phyloP scores from a whole-genome alignment of 352 stramenopile genomes.

The Pythium aquatile region DNA sequence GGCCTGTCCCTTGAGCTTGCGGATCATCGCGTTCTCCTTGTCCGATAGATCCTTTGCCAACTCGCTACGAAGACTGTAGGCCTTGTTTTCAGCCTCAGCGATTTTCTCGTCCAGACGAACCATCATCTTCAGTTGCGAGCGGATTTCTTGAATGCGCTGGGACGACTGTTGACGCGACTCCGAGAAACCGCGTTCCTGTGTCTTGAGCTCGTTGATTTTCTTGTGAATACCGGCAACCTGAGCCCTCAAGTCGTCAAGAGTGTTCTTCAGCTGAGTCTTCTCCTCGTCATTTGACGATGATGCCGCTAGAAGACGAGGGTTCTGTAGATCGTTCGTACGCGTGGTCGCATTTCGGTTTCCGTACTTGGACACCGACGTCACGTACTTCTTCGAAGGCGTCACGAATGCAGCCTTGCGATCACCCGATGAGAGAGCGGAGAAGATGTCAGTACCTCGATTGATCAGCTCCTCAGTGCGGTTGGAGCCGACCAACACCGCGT shows the following conservation, averaged over 20 bases:
- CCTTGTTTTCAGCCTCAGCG: slow-evolving; percentile 60
- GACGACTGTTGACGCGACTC: slow-evolving; percentile 60
- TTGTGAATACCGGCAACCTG: slow-evolving; percentile 49
- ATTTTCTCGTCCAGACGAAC: slow-evolving; percentile 80
- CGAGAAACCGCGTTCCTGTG: slow-evolving; percentile 57
- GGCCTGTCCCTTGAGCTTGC: slow-evolving; percentile 70
- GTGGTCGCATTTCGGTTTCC: slow-evolving; percentile 82
- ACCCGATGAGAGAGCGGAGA: slow-evolving; percentile 43
- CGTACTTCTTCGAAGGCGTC: slow-evolving; percentile 86
- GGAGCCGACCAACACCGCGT: slow-evolving; percentile 77
- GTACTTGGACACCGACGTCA: slow-evolving; percentile 86
- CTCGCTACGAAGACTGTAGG: slow-evolving; percentile 67
- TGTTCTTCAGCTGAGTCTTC: slow-evolving; percentile 55
- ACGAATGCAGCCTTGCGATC: slow-evolving; percentile 77
- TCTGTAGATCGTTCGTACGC: slow-evolving; percentile 76
- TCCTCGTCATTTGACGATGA: slow-evolving; percentile 81
- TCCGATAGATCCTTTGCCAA: slow-evolving; percentile 76
- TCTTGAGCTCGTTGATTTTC: slow-evolving; percentile 64
- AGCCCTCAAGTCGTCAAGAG: slow-evolving; percentile 40
- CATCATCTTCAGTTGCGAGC: slow-evolving; percentile 59
- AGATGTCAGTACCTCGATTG: slow-evolving; percentile 67
- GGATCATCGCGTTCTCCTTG: slow-evolving; percentile 70
- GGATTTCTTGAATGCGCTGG: slow-evolving; percentile 67
- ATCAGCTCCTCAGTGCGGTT: slow-evolving; percentile 77
- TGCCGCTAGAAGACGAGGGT: slow-evolving; percentile 58